Conservation (phyloP, 108 stramenopile species). For the Fragilaria radians region DNA sequence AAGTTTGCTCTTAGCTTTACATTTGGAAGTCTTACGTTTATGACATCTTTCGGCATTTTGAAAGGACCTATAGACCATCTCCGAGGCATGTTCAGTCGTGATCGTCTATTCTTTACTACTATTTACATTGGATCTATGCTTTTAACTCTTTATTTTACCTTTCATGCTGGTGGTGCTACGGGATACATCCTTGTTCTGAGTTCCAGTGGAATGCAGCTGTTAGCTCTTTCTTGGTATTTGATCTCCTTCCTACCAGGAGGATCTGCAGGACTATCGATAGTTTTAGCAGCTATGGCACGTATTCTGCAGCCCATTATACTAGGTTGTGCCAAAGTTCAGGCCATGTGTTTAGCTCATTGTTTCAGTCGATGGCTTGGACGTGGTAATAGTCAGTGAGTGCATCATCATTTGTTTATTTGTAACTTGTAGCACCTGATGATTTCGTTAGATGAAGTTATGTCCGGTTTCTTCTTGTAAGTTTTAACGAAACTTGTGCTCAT, state of each 20-base stretch:
- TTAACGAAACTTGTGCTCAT: too few species aligned
- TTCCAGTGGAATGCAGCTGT: conserved; percentile 56
- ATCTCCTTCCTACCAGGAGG: conserved; percentile 88
- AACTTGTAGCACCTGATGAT: too few species aligned
- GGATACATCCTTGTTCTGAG: conserved; percentile 73
- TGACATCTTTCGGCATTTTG: conserved; percentile 85
- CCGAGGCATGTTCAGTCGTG: conserved; percentile 52
- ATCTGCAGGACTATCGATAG: conserved; percentile 60
- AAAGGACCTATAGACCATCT: conserved; percentile 81
- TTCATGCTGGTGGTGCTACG: conserved; percentile 60
- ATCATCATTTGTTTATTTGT: too few species aligned
- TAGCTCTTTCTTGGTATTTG: conserved; percentile 83
- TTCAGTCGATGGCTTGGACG: neutral
- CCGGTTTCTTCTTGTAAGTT: too few species aligned
- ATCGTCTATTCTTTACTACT: conserved; percentile 71
- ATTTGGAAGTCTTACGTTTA: conserved; percentile 87
- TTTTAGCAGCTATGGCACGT: conserved; percentile 55
- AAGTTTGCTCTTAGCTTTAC: conserved; percentile 95
- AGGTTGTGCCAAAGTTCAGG: conserved; percentile 58
- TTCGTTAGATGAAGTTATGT: too few species aligned
- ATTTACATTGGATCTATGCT: conserved; percentile 77
- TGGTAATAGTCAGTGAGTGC: neutral
- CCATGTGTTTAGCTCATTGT: conserved; percentile 49
- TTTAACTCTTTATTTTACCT: conserved; percentile 69
- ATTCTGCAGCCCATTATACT: conserved; percentile 67